Evolutionary conservation across 257 asterid species (phyloP), one percentile per base, ranked within the genome.

Genomic region (Datura wrightii): DNA sequence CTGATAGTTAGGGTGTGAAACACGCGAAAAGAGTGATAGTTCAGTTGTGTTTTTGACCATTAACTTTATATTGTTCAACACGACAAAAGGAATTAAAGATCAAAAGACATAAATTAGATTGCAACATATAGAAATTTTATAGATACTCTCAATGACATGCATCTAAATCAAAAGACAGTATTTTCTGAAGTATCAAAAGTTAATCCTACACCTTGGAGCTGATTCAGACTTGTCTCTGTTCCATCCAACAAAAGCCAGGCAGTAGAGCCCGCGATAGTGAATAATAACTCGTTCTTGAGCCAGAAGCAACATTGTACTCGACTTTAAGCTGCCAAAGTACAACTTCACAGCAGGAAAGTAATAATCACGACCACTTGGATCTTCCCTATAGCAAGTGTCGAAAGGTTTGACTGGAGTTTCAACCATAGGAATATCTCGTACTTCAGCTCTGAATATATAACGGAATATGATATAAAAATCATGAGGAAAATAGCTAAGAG

Each of bases 111-210:
- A 24, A 24, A 24, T 24, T 24, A 24, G 31, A 24, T 24, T 24
- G 31, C 31, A 24, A 24, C 31, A 24, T 24, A 24, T 24, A 24
- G 31, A 24, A 24, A 24, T 24, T 24, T 24, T 24, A 24, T 1
- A 24, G 31, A 24, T 24, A 24, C 31, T 24, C 52, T 67, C 39
- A 71, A 42, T 71, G 39, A n/a, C 79, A 71, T 42, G 56, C 56
- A 71, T 71, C 56, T 1, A 42, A 4, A 37, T 71, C 79, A 44
- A 71, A 71, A 5, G 55, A 44, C 55, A 71, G 79, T 71, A 19
- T 48, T 44, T 71, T 37, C 54, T n/a, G 52, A n/a, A 42, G 56
- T 44, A 71, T 71, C 79, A 71, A 71, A 71, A n/a, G 79, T 42
- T 42, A 71, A 71, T 44, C 55, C 79, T 44, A 71, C 39, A 42